Conservation (phyloP, 129 eudicot species). For the Oenanthe sinensis region DNA sequence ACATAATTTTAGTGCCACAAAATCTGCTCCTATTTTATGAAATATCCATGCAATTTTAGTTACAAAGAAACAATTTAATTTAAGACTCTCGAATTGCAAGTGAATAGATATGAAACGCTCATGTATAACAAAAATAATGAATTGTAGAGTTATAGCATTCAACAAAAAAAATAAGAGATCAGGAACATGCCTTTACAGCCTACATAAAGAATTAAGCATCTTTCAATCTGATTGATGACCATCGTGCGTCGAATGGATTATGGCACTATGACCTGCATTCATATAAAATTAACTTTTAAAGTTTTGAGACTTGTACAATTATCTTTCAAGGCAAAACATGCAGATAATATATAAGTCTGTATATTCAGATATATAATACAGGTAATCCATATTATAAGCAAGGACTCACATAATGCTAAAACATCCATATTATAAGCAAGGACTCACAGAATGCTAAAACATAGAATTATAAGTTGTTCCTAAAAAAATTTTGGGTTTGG, state of each 20-base stretch:
- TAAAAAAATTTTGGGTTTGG: too few species aligned
- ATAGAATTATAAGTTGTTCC: not conserved
- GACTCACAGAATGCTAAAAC: too few species aligned
- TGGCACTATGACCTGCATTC: conserved; percentile 32
- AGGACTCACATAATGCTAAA: not conserved
- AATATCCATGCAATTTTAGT: not conserved
- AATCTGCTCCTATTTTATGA: not conserved
- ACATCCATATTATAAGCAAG: too few species aligned
- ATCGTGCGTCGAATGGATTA: conserved; percentile 17
- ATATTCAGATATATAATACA: not conserved
- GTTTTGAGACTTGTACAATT: not conserved
- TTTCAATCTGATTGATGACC: conserved; percentile 16
- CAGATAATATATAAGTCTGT: too few species aligned
- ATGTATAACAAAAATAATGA: not conserved
- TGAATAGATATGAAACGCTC: not conserved
- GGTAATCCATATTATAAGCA: not conserved
- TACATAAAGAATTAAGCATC: not conserved
- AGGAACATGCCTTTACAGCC: conserved; percentile 5
- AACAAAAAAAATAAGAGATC: not conserved
- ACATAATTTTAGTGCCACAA: not conserved
- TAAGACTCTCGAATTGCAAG: not conserved
- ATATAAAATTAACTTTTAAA: not conserved
- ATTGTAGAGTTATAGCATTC: not conserved
- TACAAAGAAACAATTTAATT: not conserved
- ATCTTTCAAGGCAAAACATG: not conserved